These are phyloP conservation scores for Chrysosporium keratinophilum DNA, from an alignment of 2,329 filamentous ascomycete genomes.

Conservation along the genomic window DNA sequence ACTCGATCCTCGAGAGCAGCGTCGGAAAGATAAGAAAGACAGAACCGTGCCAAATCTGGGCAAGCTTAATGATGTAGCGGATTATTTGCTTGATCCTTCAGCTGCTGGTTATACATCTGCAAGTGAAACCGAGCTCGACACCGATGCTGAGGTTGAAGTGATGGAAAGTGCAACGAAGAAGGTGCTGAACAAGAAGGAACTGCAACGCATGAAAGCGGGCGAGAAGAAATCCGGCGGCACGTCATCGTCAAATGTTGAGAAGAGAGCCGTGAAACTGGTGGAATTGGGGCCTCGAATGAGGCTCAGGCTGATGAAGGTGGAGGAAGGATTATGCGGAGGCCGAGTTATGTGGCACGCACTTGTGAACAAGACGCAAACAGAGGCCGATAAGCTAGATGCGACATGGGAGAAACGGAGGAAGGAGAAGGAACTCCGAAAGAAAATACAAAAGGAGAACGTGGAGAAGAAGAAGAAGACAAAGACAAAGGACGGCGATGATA, in stretches of 20 bases:
- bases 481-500: constrained; percentile 39
- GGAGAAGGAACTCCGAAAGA: constrained; percentile 72
- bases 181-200: constrained; percentile 44
- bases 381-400: constrained; percentile 68
- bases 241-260: constrained; percentile 53
- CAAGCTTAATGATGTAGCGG: constrained; percentile 82
- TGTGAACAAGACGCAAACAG: constrained; percentile 69
- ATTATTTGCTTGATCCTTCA: constrained; percentile 75
- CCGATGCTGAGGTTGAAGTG: constrained; percentile 90
- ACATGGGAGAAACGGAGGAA: constrained; percentile 67
- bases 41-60: constrained; percentile 72
- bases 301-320: constrained; percentile 84
- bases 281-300: constrained; percentile 87
- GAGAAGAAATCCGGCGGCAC: constrained; percentile 40
- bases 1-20: constrained; percentile 74
- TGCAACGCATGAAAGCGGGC: constrained; percentile 37
- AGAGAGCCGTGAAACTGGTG: constrained; percentile 78
- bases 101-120: constrained; percentile 84
- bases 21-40: constrained; percentile 57
- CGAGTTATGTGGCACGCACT: constrained; percentile 98
- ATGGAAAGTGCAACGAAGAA: constrained; percentile 45
- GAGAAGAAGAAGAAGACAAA: constrained; percentile 68
- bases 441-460: constrained; percentile 79
- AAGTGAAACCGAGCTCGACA: constrained; percentile 85
- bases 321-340: constrained; percentile 81